Conservation (phyloP, 140 eudicot species). For the Stevia rebaudiana region DNA sequence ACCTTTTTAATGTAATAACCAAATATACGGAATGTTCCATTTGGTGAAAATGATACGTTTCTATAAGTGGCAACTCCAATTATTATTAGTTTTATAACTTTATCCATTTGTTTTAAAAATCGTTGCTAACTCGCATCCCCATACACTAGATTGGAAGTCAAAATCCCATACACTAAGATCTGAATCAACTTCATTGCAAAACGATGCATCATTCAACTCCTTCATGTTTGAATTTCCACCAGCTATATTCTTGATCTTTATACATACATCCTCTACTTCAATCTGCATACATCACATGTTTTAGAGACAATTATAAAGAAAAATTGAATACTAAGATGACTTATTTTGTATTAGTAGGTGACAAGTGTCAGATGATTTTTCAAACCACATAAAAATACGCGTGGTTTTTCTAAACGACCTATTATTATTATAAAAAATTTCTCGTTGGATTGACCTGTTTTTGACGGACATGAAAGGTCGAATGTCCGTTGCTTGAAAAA, state of each 20-base stretch:
- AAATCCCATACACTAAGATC: slow-evolving; percentile 28
- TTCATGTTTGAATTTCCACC: slow-evolving; percentile 11
- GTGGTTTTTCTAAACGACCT: too few species aligned
- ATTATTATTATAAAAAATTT: too few species aligned
- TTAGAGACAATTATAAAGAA: neutral
- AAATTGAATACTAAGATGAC: too few species aligned
- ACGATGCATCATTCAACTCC: slow-evolving; percentile 11
- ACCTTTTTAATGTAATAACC: too few species aligned
- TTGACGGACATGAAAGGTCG: slow-evolving; percentile 31
- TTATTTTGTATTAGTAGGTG: too few species aligned
- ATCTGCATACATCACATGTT: slow-evolving; percentile 16
- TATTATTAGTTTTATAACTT: too few species aligned
- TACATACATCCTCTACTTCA: slow-evolving; percentile 28
- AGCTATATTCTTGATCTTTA: slow-evolving; percentile 19
- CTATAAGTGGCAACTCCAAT: too few species aligned
- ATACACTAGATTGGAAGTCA: slow-evolving; percentile 17
- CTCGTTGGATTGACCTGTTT: slow-evolving; percentile 25
- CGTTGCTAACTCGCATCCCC: slow-evolving; percentile 23
- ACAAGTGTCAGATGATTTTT: too few species aligned
- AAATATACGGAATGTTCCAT: too few species aligned
- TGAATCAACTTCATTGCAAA: slow-evolving; percentile 9
- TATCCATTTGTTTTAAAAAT: neutral
- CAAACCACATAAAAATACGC: too few species aligned
- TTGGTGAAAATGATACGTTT: too few species aligned
- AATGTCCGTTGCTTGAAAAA: slow-evolving; percentile 37